Evolutionary conservation across 2,329 filamentous ascomycete genomes (phyloP).

Genomic region (Apiospora koreana): DNA sequence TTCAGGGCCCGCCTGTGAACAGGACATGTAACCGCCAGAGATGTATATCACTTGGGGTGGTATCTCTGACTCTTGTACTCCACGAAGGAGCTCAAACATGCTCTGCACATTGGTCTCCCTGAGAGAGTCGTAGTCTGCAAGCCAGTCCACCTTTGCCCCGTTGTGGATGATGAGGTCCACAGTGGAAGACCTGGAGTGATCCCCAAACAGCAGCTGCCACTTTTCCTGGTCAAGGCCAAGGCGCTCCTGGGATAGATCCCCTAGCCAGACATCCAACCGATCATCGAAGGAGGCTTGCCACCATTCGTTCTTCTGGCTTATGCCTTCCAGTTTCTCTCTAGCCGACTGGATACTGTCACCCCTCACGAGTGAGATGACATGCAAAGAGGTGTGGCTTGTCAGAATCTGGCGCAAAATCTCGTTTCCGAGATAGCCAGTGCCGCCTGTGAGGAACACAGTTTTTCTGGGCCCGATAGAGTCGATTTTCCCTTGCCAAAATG

Average conservation of each 20-base stretch:
- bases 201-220: background rate
- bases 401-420: background rate
- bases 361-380: too few relatives aligned
- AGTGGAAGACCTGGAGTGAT: background rate
- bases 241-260: background rate
- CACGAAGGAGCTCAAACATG: background rate
- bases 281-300: background rate
- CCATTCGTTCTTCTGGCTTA: background rate
- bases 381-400: background rate
- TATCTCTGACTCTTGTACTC: too few relatives aligned
- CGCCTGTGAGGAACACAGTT: background rate
- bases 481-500: too few relatives aligned
- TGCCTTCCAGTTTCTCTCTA: too few relatives aligned
- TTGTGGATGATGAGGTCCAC: constrained; percentile 11
- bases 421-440: constrained; percentile 1
- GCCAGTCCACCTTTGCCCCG: constrained; percentile 10
- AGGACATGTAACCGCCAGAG: too few relatives aligned
- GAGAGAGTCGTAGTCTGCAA: constrained; percentile 7
- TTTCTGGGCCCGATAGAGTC: too few relatives aligned
- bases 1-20: too few relatives aligned
- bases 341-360: too few relatives aligned
- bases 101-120: background rate
- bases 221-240: background rate
- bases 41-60: too few relatives aligned
- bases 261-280: background rate